phyloP scores from a whole-genome alignment of 2,329 filamentous ascomycete genomes.

The Cytospora leucostoma region DNA sequence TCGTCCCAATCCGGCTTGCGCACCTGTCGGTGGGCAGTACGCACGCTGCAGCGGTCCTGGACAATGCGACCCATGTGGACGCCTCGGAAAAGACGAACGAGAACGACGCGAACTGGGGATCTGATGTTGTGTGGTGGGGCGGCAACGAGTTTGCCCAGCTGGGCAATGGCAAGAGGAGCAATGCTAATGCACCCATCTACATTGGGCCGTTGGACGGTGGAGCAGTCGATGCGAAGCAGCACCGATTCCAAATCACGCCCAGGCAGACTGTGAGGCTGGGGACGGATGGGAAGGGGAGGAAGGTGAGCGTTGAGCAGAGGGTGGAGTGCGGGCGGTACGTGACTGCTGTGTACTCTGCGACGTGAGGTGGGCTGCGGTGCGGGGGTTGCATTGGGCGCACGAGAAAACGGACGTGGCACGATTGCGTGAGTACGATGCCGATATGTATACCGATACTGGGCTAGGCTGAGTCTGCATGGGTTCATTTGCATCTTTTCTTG shows the following conservation, averaged over 20 bases:
- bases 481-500: constrained; percentile 4
- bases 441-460: background rate
- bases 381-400: background rate
- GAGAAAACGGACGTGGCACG: background rate
- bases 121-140: constrained; percentile 90
- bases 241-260: constrained; percentile 81
- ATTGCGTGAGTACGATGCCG: background rate
- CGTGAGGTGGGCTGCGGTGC: constrained; percentile 29
- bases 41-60: constrained; percentile 80
- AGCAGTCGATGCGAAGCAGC: constrained; percentile 58
- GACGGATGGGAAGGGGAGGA: constrained; percentile 61
- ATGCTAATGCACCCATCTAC: constrained; percentile 73
- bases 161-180: constrained; percentile 86
- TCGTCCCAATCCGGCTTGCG: constrained; percentile 76
- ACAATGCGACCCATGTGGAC: constrained; percentile 71
- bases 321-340: constrained; percentile 84
- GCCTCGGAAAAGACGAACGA: constrained; percentile 52
- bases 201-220: constrained; percentile 72
- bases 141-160: constrained; percentile 94
- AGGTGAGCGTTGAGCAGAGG: constrained; percentile 77
- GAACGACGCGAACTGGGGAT: constrained; percentile 83
- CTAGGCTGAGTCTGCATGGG: background rate
- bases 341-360: constrained; percentile 76
- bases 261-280: constrained; percentile 68
- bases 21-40: constrained; percentile 74